Evolutionary conservation across 257 asterid species (phyloP).

Genomic region (Ehretia macrophylla): DNA sequence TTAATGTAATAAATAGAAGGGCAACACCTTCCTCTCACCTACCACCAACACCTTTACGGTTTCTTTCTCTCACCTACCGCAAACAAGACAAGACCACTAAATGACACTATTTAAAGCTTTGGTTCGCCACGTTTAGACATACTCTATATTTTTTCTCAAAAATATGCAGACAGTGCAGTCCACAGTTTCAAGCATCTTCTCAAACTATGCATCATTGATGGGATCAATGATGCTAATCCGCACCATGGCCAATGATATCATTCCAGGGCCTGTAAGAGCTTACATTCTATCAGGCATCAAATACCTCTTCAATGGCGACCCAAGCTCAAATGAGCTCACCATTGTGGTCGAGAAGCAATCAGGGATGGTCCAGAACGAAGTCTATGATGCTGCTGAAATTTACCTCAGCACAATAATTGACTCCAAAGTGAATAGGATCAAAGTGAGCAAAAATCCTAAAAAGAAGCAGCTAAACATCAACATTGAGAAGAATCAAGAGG

Average conservation of each 20-base stretch:
- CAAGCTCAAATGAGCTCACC: not conserved
- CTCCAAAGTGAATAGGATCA: constrained; percentile 3
- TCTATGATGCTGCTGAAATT: constrained; percentile 9
- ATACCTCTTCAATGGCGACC: not conserved
- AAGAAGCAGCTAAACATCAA: no score
- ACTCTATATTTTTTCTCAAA: no score
- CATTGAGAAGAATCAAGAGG: no score
- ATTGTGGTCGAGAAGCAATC: not conserved
- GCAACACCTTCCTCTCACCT: no score
- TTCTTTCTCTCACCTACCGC: no score
- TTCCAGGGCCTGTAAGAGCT: not conserved
- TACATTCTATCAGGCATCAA: not conserved
- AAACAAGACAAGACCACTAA: no score
- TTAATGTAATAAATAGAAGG: no score
- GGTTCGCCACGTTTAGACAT: no score
- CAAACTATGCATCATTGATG: constrained; percentile 8
- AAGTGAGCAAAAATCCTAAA: constrained; percentile 1
- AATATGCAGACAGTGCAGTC: not conserved
- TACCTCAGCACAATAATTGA: not conserved
- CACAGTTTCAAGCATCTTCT: constrained; percentile 1
- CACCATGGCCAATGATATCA: constrained; percentile 3
- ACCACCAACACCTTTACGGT: no score
- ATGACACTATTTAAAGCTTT: no score
- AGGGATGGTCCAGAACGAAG: constrained; percentile 1
- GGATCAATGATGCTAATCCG: constrained; percentile 10